Evolutionary conservation across 2,329 filamentous ascomycete species (phyloP).

Genomic region (Pseudopyrenochaeta lycopersici): DNA sequence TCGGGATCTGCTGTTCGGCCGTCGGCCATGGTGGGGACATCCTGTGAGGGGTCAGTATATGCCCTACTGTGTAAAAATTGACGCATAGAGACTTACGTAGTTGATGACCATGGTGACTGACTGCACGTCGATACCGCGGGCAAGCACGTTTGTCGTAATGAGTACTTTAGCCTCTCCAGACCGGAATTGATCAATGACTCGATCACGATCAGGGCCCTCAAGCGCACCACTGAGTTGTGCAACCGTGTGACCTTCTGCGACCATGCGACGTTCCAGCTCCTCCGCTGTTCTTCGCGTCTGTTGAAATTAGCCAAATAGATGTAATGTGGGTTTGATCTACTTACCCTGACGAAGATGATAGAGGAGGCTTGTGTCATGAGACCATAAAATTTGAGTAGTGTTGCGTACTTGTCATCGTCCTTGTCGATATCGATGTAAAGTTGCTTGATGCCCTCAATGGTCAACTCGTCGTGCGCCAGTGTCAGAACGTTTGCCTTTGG

Average conservation of each 20-base stretch:
- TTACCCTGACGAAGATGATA: conserved; percentile 94
- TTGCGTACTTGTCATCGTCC: conserved; percentile 84
- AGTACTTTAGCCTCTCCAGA: conserved; percentile 90
- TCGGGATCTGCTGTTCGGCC: conserved; percentile 79
- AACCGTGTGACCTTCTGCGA: conserved; percentile 87
- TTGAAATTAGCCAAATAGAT: conserved; percentile 2
- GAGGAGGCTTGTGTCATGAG: conserved; percentile 96
- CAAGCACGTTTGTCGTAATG: conserved; percentile 96
- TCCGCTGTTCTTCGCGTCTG: conserved; percentile 86
- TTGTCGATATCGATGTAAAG: conserved; percentile 93
- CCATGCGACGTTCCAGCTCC: conserved; percentile 87
- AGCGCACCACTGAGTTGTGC: conserved; percentile 88
- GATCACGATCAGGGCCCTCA: conserved; percentile 83
- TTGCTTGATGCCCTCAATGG: conserved; percentile 96
- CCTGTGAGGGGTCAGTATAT: conserved; percentile 52
- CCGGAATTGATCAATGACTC: conserved; percentile 86
- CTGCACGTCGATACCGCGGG: conserved; percentile 92
- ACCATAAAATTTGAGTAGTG: conserved; percentile 91
- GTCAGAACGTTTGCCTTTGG: conserved; percentile 87
- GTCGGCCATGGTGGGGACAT: conserved; percentile 65
- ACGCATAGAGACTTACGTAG: conserved; percentile 69
- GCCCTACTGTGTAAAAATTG: background rate
- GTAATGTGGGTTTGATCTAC: conserved; percentile 25
- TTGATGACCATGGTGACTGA: conserved; percentile 98
- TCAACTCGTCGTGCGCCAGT: conserved; percentile 88